These are phyloP conservation scores for Cercospora sp. DNA, from an alignment of 2,329 filamentous ascomycete species.

Conservation along the genomic window DNA sequence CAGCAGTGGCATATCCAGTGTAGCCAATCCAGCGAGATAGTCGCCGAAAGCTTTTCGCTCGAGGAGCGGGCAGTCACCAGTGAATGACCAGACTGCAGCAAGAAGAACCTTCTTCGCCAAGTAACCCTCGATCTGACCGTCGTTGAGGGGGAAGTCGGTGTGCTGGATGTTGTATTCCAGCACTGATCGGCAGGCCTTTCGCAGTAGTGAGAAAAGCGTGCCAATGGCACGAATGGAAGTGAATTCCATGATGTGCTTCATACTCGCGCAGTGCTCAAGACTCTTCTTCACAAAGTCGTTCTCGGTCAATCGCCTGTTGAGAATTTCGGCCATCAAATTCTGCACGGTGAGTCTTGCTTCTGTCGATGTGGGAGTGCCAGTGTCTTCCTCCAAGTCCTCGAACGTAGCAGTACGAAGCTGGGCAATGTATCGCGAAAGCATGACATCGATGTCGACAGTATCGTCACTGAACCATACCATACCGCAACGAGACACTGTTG, in stretches of 20 bases:
- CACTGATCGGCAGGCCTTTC: constrained; percentile 87
- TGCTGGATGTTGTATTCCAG: constrained; percentile 97
- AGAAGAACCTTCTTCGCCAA: constrained; percentile 92
- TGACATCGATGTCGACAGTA: constrained; percentile 88
- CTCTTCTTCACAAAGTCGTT: constrained; percentile 80
- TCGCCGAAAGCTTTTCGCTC: constrained; percentile 91
- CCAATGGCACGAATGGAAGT: constrained; percentile 86
- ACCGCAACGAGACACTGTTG: constrained; percentile 98
- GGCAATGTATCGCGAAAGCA: constrained; percentile 88
- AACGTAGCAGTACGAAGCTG: constrained; percentile 80
- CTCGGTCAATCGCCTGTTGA: constrained; percentile 71
- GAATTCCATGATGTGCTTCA: constrained; percentile 98
- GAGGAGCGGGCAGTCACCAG: constrained; percentile 84
- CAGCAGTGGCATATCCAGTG: constrained; percentile 80
- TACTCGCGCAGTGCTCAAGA: constrained; percentile 71
- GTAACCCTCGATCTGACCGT: constrained; percentile 85
- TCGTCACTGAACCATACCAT: constrained; percentile 99
- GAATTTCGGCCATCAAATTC: constrained; percentile 73
- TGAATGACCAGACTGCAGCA: constrained; percentile 91
- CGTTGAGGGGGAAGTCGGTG: constrained; percentile 86
- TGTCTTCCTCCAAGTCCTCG: constrained; percentile 94
- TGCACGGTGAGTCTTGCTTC: constrained; percentile 71
- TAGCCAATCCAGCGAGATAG: constrained; percentile 76
- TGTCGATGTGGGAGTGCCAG: constrained; percentile 63
- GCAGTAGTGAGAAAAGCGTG: constrained; percentile 91